Evolutionary conservation across 2,329 filamentous ascomycete genomes (phyloP).

Genomic region (Cladosporium halotolerans): DNA sequence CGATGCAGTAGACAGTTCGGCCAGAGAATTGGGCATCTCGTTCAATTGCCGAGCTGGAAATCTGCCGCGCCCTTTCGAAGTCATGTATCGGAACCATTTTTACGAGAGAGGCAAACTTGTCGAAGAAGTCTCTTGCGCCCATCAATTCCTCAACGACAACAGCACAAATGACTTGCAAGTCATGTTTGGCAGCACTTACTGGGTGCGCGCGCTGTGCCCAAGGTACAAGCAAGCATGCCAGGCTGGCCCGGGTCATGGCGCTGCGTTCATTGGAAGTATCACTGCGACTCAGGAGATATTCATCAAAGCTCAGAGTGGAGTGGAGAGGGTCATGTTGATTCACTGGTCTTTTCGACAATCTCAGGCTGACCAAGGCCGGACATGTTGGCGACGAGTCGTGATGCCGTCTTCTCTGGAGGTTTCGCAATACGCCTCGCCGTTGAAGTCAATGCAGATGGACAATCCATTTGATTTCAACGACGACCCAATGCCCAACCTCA

Average conservation of each 20-base stretch:
- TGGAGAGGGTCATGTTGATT: conserved; percentile 25
- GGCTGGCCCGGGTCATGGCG: conserved; percentile 22
- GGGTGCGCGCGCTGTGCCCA: conserved; percentile 33
- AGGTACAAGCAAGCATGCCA: conserved; percentile 16
- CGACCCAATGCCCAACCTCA: conserved; percentile 8
- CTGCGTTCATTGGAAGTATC: conserved; percentile 30
- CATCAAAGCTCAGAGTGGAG: conserved; percentile 24
- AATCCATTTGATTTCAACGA: conserved; percentile 19
- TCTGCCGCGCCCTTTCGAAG: conserved; percentile 16
- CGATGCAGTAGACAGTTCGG: conserved; percentile 16
- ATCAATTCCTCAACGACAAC: conserved; percentile 7
- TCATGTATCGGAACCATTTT: conserved; percentile 23
- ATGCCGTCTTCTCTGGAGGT: conserved; percentile 5
- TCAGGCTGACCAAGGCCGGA: conserved; percentile 16
- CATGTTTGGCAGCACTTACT: conserved; percentile 40
- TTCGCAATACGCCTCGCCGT: background rate
- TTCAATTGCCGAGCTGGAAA: conserved; percentile 21
- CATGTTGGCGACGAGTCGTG: conserved; percentile 24
- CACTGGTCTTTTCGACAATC: conserved; percentile 26
- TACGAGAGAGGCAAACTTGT: conserved; percentile 20
- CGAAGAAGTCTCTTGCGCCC: conserved; percentile 7
- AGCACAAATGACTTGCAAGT: conserved; percentile 23
- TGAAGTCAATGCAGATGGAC: conserved; percentile 11
- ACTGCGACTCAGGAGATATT: conserved; percentile 40
- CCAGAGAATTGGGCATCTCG: conserved; percentile 28